Base-by-base conservation (phyloP, 768 basidiomycete genomes). In the Cystobasidium onofrii region DNA sequence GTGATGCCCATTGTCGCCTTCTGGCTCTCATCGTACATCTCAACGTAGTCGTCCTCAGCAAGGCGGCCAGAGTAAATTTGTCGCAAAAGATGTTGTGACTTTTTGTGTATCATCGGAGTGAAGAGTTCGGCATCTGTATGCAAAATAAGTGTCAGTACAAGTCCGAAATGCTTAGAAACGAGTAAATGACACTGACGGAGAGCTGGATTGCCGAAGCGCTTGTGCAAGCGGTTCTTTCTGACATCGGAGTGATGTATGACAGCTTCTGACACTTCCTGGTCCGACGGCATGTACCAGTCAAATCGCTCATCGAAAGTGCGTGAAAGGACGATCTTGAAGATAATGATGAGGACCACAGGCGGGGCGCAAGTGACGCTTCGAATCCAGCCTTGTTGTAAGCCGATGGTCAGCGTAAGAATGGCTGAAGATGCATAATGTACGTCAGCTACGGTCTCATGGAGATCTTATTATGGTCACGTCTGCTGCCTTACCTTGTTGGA, bases 181-280 rank as follows among this genome's bases (percentile, higher is more conserved):
- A 18, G 41, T 20, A 50, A n/a, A 20, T 60, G 72, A 29, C 74
- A 74, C 54, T 77, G 82, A 76, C 92, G 87, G 60, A 99, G 84
- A 18, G 93, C 90, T 0, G 96, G 94, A 80, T 99, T 96, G 0
- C 94, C 90, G 82, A 98, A 99, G 33, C 95, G 88, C 80, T 88
- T 92, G 83, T 88, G 88, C 34, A 98, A 86, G 39, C 89, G 86
- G 79, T 89, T 85, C 69, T 88, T 85, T 43, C 85, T 84, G 73
- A 85, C 83, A 80, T 97, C 94, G 0, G 86, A 85, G 60, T 87
- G 87, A 66, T 89, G 87, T 0, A 91, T 90, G 78, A 92, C 86
- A 1, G 93, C 85, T 77, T 90, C 88, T 13, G 85, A 85, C 46
- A 94, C 83, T 80, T 97, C 94, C 1, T 86, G 83, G 44, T 90